Evolutionary conservation across 768 basidiomycete genomes (phyloP).

Genomic region (Tylopilus sp.): DNA sequence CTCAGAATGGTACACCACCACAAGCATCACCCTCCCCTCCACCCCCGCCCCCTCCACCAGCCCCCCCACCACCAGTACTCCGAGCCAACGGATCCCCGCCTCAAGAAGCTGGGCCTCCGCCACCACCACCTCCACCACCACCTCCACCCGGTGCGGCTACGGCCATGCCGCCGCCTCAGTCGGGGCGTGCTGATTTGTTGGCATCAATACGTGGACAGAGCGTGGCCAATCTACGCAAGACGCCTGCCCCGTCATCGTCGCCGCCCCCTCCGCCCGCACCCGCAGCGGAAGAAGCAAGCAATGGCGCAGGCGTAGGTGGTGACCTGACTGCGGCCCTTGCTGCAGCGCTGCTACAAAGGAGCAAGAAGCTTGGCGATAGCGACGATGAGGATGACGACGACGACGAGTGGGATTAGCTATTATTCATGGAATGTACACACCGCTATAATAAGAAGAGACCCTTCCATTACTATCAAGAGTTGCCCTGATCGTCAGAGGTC

Average conservation of each 20-base stretch:
- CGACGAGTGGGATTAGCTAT: constrained; percentile 53
- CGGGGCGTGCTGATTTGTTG: constrained; percentile 64
- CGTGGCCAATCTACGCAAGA: constrained; percentile 65
- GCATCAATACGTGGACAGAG: constrained; percentile 83
- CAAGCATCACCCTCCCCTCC: constrained; percentile 41
- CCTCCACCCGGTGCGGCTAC: constrained; percentile 33
- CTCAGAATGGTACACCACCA: constrained; percentile 26
- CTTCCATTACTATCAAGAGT: neutral
- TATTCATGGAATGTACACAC: constrained; percentile 6
- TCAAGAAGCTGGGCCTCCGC: constrained; percentile 26
- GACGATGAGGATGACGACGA: constrained; percentile 78
- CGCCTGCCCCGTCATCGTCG: constrained; percentile 30
- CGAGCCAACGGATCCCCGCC: constrained; percentile 27
- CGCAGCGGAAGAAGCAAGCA: constrained; percentile 30
- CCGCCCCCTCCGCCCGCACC: constrained; percentile 35
- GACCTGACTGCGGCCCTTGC: constrained; percentile 84
- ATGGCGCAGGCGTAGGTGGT: constrained; percentile 40
- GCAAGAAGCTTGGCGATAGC: constrained; percentile 84
- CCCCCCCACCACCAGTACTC: constrained; percentile 30
- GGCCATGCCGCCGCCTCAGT: constrained; percentile 43
- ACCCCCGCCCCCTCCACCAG: constrained; percentile 24
- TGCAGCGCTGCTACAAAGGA: constrained; percentile 76
- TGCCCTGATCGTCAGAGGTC: neutral
- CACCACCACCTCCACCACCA: constrained; percentile 39
- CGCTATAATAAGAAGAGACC: constrained; percentile 2